phyloP scores from a whole-genome alignment of 345 rosid genomes.

The Citrus medica region DNA sequence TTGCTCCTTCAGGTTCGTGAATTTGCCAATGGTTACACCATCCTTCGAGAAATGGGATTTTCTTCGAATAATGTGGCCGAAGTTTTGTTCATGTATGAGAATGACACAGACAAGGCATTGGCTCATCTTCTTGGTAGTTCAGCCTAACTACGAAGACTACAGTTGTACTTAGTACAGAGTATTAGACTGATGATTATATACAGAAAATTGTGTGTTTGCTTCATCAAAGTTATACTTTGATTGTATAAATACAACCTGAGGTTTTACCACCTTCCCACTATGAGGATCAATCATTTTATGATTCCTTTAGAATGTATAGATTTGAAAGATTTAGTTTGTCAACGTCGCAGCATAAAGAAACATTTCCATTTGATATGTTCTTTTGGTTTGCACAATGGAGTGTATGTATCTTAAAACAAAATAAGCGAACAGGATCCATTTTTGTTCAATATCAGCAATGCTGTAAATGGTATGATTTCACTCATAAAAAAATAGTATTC shows the following conservation, averaged over 20 bases:
- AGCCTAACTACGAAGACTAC: constrained; percentile 14
- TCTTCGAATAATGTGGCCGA: constrained; percentile 60
- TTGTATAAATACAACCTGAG: not conserved
- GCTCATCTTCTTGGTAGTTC: constrained; percentile 51
- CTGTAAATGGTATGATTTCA: not conserved
- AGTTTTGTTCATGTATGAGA: constrained; percentile 60
- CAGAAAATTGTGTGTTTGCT: not conserved
- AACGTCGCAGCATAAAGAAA: not conserved
- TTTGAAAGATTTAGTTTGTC: not conserved
- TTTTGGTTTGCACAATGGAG: not conserved
- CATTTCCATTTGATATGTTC: not conserved
- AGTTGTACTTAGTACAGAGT: not conserved
- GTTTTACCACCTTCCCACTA: not conserved
- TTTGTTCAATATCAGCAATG: not conserved
- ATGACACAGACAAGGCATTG: constrained; percentile 75
- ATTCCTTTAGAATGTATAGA: not conserved
- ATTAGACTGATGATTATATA: not conserved
- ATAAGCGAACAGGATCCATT: not conserved
- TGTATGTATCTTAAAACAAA: not conserved
- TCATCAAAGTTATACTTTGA: not conserved
- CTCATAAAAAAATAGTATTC: not conserved
- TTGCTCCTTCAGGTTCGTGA: constrained; percentile 50
- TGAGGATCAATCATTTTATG: not conserved
- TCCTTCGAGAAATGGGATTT: constrained; percentile 82
- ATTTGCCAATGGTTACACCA: constrained; percentile 54